These are phyloP conservation scores for Gremmenia infestans DNA, from an alignment of 2,329 filamentous ascomycete species.

Conservation along the genomic window DNA sequence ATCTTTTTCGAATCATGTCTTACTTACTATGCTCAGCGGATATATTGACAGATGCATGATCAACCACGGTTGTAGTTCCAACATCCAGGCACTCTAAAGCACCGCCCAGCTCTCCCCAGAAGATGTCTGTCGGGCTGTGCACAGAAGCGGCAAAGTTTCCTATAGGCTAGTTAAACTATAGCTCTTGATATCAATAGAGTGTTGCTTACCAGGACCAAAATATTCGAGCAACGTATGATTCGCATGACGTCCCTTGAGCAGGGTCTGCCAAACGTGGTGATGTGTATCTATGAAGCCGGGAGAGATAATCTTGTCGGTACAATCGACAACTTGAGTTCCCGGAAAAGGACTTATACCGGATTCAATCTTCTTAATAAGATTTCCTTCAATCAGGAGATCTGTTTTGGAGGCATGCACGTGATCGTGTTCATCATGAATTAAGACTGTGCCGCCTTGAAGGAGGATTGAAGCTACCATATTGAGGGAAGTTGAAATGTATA, in stretches of 20 bases:
- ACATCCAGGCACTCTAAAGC: constrained; percentile 37
- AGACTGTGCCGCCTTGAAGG: constrained; percentile 34
- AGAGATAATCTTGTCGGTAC: constrained; percentile 32
- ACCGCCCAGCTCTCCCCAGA: constrained; percentile 41
- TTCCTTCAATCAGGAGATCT: constrained; percentile 28
- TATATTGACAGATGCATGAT: constrained; percentile 34
- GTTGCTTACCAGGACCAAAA: constrained; percentile 32
- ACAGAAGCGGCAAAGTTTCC: constrained; percentile 36
- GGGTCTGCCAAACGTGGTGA: constrained; percentile 30
- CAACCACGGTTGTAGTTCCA: constrained; percentile 40
- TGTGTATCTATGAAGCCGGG: constrained; percentile 37
- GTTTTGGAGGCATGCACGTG: constrained; percentile 30
- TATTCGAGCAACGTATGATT: constrained; percentile 40
- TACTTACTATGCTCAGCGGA: constrained; percentile 29
- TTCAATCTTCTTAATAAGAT: constrained; percentile 32
- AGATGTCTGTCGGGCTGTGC: constrained; percentile 39
- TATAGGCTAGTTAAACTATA: constrained; percentile 3
- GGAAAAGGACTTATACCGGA: constrained; percentile 19
- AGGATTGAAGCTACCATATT: constrained; percentile 21
- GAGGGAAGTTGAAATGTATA: neutral
- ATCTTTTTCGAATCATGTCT: neutral
- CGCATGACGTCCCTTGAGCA: constrained; percentile 35
- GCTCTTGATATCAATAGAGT: neutral
- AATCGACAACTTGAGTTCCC: constrained; percentile 33
- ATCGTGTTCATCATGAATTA: constrained; percentile 32